Conservation (phyloP, 2,329 filamentous ascomycete species). For the Colletotrichum orchidophilum region DNA sequence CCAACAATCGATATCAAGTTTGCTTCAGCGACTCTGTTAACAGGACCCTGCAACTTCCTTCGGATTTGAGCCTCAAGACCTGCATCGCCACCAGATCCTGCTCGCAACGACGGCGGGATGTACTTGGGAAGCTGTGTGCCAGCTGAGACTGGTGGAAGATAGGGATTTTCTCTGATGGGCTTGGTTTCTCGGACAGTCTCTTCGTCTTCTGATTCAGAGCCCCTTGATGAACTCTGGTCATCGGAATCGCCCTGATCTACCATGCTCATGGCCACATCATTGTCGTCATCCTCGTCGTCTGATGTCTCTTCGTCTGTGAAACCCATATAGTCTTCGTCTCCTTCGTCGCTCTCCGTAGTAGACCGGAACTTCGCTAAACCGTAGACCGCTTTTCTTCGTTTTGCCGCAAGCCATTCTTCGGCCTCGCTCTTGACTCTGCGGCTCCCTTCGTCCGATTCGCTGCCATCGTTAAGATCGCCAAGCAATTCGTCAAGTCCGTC, state of each 20-base stretch:
- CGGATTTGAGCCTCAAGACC: slow-evolving; percentile 76
- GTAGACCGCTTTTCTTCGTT: slow-evolving; percentile 58
- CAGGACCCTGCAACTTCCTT: slow-evolving; percentile 84
- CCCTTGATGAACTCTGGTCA: slow-evolving; percentile 49
- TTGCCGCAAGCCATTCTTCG: slow-evolving; percentile 69
- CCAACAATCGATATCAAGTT: slow-evolving; percentile 86
- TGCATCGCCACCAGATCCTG: slow-evolving; percentile 67
- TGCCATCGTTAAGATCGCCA: slow-evolving; percentile 64
- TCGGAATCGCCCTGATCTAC: slow-evolving; percentile 45
- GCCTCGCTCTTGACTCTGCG: slow-evolving; percentile 67
- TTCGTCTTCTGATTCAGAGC: slow-evolving; percentile 48
- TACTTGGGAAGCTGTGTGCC: slow-evolving; percentile 72
- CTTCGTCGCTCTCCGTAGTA: slow-evolving; percentile 33
- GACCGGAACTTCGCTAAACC: neutral
- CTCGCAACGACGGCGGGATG: slow-evolving; percentile 85
- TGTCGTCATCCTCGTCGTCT: slow-evolving; percentile 38
- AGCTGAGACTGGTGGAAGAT: slow-evolving; percentile 74
- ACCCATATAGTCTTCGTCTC: slow-evolving; percentile 39
- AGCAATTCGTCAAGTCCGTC: slow-evolving; percentile 86
- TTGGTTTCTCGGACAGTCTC: slow-evolving; percentile 48
- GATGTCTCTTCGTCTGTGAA: slow-evolving; percentile 43
- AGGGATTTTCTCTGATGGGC: slow-evolving; percentile 82
- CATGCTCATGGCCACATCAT: slow-evolving; percentile 35
- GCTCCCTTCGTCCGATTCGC: slow-evolving; percentile 48
- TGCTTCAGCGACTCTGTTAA: slow-evolving; percentile 93